Conservation (phyloP, 1,139 yeast genomes). For the Ogataea hybrid region DNA sequence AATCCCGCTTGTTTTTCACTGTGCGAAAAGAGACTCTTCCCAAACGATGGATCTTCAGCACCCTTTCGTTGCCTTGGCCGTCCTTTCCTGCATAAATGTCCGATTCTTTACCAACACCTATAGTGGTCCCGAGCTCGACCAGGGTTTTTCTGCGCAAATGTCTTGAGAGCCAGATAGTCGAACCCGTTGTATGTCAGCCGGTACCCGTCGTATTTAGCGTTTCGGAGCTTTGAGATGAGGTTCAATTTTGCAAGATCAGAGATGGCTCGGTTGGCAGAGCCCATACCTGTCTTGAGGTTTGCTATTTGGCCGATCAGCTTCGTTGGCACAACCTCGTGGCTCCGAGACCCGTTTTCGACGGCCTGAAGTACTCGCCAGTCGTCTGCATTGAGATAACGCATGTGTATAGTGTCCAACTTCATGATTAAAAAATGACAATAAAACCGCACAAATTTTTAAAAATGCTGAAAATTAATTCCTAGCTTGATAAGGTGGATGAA, state of each 20-base stretch:
- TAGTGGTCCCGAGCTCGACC: slow-evolving; percentile 79
- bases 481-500: too few species aligned
- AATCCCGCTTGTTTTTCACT: slow-evolving; percentile 92
- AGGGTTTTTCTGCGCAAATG: slow-evolving; percentile 74
- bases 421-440: slow-evolving; percentile 35
- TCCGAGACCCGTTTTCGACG: slow-evolving; percentile 84
- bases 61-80: slow-evolving; percentile 59
- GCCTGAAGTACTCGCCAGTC: slow-evolving; percentile 91
- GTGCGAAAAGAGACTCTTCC: slow-evolving; percentile 93
- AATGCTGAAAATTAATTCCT: background rate
- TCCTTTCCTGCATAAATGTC: slow-evolving; percentile 90
- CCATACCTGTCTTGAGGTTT: slow-evolving; percentile 71
- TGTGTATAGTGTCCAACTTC: slow-evolving; percentile 90
- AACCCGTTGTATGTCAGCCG: slow-evolving; percentile 84
- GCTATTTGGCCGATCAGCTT: slow-evolving; percentile 76
- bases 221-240: slow-evolving; percentile 72
- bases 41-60: slow-evolving; percentile 84
- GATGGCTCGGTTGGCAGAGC: slow-evolving; percentile 69
- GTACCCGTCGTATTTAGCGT: slow-evolving; percentile 91
- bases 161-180: slow-evolving; percentile 85
- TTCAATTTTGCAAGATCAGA: slow-evolving; percentile 85
- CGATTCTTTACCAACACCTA: slow-evolving; percentile 97
- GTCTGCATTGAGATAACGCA: slow-evolving; percentile 88
- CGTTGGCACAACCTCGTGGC: slow-evolving; percentile 95
- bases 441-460: background rate